These are phyloP conservation scores for Neofusicoccum cordaticola DNA, from an alignment of 2,329 filamentous ascomycete genomes.

Conservation along the genomic window DNA sequence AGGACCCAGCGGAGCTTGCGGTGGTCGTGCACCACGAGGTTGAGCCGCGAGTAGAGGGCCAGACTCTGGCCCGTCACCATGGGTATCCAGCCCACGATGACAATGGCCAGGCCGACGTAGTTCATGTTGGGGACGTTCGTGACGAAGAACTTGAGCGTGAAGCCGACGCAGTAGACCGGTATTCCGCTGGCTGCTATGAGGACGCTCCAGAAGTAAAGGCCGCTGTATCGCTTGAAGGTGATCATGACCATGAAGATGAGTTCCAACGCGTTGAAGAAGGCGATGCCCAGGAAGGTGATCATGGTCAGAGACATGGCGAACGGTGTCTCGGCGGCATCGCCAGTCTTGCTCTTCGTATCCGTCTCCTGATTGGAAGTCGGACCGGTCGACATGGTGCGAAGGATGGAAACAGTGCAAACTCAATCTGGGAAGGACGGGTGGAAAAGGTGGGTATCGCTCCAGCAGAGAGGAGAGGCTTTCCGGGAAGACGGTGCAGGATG, in stretches of 20 bases:
- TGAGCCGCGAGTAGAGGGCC: slow-evolving; percentile 62
- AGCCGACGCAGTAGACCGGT: slow-evolving; percentile 47
- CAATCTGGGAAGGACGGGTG: neutral
- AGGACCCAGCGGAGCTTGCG: slow-evolving; percentile 50
- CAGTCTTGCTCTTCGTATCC: neutral
- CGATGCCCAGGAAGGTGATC: slow-evolving; percentile 1
- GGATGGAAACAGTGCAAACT: neutral
- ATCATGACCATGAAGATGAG: neutral
- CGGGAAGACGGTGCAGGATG: neutral
- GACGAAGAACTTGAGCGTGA: slow-evolving; percentile 45
- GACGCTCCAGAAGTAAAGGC: slow-evolving; percentile 52
- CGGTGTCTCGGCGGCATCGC: neutral
- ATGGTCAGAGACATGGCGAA: neutral
- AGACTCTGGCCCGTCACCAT: slow-evolving; percentile 63
- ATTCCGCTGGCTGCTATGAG: slow-evolving; percentile 45
- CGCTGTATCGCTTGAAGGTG: slow-evolving; percentile 45
- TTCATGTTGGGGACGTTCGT: slow-evolving; percentile 26
- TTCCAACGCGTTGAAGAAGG: neutral
- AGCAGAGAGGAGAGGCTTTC: neutral
- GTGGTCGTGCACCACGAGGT: slow-evolving; percentile 57
- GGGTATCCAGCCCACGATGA: slow-evolving; percentile 53
- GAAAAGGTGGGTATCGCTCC: neutral
- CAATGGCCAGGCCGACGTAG: slow-evolving; percentile 37
- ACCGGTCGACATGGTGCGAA: neutral
- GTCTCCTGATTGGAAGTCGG: neutral